Evolutionary conservation across 495 filamentous ascomycete genomes (phyloP).

Genomic region (Aspergillus bertholletiae): DNA sequence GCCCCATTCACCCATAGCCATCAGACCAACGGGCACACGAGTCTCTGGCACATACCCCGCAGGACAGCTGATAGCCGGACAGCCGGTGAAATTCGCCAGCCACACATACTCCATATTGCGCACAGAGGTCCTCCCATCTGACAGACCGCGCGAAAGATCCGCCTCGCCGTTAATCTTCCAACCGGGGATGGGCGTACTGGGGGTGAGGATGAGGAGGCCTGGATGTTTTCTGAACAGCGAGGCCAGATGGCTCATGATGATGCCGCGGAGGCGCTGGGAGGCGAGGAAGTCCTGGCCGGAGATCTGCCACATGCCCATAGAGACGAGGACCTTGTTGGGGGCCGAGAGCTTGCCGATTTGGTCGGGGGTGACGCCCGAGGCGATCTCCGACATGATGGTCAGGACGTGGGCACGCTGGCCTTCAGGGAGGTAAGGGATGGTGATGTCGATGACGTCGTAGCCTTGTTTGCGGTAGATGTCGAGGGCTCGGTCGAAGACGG

Average conservation of each 20-base stretch:
- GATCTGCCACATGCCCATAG: constrained; percentile 57
- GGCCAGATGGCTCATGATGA: constrained; percentile 82
- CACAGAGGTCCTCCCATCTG: constrained; percentile 67
- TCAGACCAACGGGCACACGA: constrained; percentile 75
- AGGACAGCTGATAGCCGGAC: constrained; percentile 74
- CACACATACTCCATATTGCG: constrained; percentile 86
- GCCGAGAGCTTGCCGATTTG: constrained; percentile 54
- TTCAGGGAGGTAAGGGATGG: constrained; percentile 70
- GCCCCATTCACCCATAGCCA: constrained; percentile 90
- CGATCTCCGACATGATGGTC: constrained; percentile 72
- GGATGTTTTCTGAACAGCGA: constrained; percentile 68
- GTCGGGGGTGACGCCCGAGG: constrained; percentile 34
- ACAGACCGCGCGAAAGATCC: constrained; percentile 63
- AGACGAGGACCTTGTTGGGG: constrained; percentile 71
- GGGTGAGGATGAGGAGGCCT: constrained; percentile 74
- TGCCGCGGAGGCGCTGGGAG: constrained; percentile 67
- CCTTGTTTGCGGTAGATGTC: constrained; percentile 55
- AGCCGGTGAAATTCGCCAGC: constrained; percentile 79
- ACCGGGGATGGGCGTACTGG: constrained; percentile 73
- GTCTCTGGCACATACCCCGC: constrained; percentile 65
- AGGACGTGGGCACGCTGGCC: constrained; percentile 75
- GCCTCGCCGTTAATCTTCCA: constrained; percentile 58
- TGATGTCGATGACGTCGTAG: constrained; percentile 70
- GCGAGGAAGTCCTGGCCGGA: constrained; percentile 66
- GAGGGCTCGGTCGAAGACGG: constrained; percentile 57